These are phyloP conservation scores for Alternaria gaisen DNA, from an alignment of 2,329 filamentous ascomycete genomes.

Conservation along the genomic window DNA sequence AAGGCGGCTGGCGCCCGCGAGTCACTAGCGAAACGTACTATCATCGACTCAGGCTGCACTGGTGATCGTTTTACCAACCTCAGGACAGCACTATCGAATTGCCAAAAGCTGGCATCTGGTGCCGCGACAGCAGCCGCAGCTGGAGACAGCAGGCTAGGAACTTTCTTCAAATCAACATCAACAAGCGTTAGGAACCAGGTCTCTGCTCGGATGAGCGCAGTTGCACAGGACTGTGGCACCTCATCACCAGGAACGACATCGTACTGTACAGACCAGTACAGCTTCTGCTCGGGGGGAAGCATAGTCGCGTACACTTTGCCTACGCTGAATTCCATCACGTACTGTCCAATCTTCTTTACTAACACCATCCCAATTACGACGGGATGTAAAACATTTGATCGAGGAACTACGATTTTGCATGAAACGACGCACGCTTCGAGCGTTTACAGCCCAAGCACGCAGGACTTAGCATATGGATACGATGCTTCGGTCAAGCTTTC, in stretches of 20 bases:
- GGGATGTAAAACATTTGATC: conserved; percentile 70
- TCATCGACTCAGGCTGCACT: conserved; percentile 34
- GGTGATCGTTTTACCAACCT: too few species aligned
- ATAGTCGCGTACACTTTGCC: not conserved
- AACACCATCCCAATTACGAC: not conserved
- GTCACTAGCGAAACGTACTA: conserved; percentile 54
- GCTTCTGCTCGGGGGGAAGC: not conserved
- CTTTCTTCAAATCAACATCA: conserved; percentile 67
- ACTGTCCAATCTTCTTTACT: not conserved
- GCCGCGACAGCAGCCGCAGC: conserved; percentile 61
- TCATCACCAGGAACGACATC: not conserved
- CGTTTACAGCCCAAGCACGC: conserved; percentile 63
- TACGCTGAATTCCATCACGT: not conserved
- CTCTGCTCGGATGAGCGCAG: not conserved
- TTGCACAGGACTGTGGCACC: not conserved
- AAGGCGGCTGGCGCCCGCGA: conserved; percentile 54
- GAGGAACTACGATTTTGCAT: conserved; percentile 71
- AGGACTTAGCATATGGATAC: conserved; percentile 68
- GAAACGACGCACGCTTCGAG: conserved; percentile 70
- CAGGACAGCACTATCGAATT: conserved; percentile 62
- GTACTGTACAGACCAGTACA: not conserved
- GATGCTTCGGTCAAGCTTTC: conserved; percentile 57
- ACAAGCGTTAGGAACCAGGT: not conserved
- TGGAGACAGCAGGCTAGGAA: conserved; percentile 58
- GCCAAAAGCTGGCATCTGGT: conserved; percentile 61